phyloP scores from a whole-genome alignment of 495 filamentous ascomycete genomes.

The Jackrogersella multiformis region DNA sequence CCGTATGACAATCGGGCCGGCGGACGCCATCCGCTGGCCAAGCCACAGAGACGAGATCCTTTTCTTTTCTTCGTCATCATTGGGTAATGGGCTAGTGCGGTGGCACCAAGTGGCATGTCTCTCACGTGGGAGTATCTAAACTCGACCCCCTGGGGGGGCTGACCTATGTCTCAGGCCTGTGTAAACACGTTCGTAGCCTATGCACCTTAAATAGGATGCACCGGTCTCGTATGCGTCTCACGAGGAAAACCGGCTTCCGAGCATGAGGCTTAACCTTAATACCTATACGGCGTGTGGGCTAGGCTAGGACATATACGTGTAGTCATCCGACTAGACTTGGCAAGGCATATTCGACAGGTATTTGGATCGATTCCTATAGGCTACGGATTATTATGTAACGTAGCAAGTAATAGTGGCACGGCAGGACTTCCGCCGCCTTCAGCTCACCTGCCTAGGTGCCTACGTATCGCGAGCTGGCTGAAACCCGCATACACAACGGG shows the following conservation, averaged over 20 bases:
- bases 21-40: conserved; percentile 15
- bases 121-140: conserved; percentile 1
- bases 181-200: background rate
- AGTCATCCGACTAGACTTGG: background rate
- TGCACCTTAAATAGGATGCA: background rate
- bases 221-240: background rate
- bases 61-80: conserved; percentile 1
- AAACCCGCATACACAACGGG: conserved; percentile 3
- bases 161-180: background rate
- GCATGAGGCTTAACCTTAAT: conserved; percentile 6
- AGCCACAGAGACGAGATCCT: conserved; percentile 15
- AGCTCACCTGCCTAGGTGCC: background rate
- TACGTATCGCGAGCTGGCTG: conserved; percentile 2
- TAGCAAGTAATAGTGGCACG: conserved; percentile 8
- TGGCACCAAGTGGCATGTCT: conserved; percentile 1
- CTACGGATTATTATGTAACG: conserved; percentile 12
- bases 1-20: conserved; percentile 14
- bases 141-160: conserved; percentile 2
- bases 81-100: background rate
- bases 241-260: background rate
- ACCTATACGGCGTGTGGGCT: conserved; percentile 11
- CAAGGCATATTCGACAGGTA: background rate
- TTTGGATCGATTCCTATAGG: conserved; percentile 1
- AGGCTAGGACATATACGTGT: too few relatives aligned
- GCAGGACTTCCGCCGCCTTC: background rate